Percentiles rank a stretch among this genome's conserved stretches.
Evolutionary conservation across 176 grass and related monocot genomes (phyloP).

Genomic region (Avena insularis): DNA sequence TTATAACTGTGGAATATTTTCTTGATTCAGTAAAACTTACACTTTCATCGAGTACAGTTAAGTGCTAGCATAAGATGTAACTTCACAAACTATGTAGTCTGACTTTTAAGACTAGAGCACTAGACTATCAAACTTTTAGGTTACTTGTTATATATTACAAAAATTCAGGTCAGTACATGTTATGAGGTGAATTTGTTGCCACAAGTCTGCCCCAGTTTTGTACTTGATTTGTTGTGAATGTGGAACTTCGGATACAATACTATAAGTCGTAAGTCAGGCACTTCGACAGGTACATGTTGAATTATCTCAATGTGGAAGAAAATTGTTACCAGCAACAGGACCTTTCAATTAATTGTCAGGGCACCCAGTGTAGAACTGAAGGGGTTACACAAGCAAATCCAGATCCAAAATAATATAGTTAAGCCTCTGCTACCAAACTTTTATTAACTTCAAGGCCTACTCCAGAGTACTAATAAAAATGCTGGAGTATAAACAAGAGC

Average conservation of each 20-base stretch:
- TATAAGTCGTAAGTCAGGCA: background rate
- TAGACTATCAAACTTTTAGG: background rate
- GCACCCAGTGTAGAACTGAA: background rate
- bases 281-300: slow-evolving; percentile 3
- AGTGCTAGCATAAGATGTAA: background rate
- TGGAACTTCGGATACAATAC: background rate
- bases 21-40: slow-evolving; percentile 4
- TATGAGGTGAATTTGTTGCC: background rate
- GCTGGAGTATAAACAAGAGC: slow-evolving; percentile 2
- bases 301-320: slow-evolving; percentile 8
- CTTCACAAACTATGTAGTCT: background rate
- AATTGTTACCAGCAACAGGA: background rate
- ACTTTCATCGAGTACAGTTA: background rate
- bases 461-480: slow-evolving; percentile 11
- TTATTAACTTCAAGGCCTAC: slow-evolving; percentile 23
- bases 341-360: slow-evolving; percentile 5
- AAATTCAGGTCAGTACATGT: background rate
- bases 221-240: background rate
- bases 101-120: background rate
- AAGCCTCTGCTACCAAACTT: slow-evolving; percentile 8
- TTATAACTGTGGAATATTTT: background rate
- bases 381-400: slow-evolving; percentile 2
- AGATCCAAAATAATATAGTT: slow-evolving; percentile 26
- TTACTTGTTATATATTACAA: background rate
- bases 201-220: background rate